A percentile compares a stretch with the other conserved stretches of the same genome.
These are phyloP conservation scores for Cystoderma amianthinum DNA, from an alignment of 768 basidiomycete species.

Conservation along the genomic window DNA sequence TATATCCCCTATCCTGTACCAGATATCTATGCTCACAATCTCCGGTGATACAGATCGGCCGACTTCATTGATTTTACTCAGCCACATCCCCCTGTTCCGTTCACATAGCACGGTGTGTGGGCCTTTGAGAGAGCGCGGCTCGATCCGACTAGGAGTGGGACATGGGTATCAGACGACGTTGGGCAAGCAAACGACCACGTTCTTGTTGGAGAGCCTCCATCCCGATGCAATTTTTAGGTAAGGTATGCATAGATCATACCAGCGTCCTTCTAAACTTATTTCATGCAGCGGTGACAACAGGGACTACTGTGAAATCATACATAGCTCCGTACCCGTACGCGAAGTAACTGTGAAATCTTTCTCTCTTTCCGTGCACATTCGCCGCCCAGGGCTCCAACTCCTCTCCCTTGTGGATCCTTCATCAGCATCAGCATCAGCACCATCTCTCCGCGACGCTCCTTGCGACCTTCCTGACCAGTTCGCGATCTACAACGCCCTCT, in stretches of 20 bases:
- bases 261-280: constrained; percentile 2
- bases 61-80: constrained; percentile 61
- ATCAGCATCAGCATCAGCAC: constrained; percentile 17
- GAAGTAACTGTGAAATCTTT: constrained; percentile 90
- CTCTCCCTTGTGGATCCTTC: constrained; percentile 49
- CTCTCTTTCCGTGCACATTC: constrained; percentile 67
- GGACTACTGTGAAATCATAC: constrained; percentile 69
- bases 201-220: constrained; percentile 59
- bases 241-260: constrained; percentile 8
- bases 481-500: constrained; percentile 51
- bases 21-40: background rate
- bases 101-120: constrained; percentile 74
- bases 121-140: constrained; percentile 62
- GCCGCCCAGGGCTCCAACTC: constrained; percentile 78
- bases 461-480: constrained; percentile 77
- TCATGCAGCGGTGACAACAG: constrained; percentile 75
- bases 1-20: background rate
- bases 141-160: constrained; percentile 71
- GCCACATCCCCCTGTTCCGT: constrained; percentile 81
- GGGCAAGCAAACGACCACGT: constrained; percentile 71
- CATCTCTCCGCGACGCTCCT: constrained; percentile 53
- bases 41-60: constrained; percentile 15
- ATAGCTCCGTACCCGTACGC: constrained; percentile 29
- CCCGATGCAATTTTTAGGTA: constrained; percentile 73
- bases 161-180: constrained; percentile 79